phyloP scores from a whole-genome alignment of 2,329 filamentous ascomycete genomes.

The Neofusicoccum laricinum region DNA sequence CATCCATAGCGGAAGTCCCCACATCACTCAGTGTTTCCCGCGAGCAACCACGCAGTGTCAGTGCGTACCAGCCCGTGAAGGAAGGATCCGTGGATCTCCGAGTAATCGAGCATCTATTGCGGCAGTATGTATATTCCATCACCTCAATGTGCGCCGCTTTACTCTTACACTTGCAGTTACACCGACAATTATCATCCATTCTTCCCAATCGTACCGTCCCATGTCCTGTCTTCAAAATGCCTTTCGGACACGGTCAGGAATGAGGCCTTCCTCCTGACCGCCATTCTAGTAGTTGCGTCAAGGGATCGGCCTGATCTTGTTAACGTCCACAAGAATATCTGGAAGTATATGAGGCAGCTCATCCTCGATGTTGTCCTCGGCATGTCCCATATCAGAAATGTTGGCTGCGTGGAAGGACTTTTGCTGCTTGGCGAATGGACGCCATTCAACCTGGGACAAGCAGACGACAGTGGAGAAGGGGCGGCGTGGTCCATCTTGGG shows the following conservation, averaged over 20 bases:
- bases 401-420: conserved; percentile 18
- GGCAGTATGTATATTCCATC: not conserved
- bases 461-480: conserved; percentile 16
- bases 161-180: not conserved
- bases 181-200: conserved; percentile 17
- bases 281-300: conserved; percentile 16
- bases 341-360: conserved; percentile 14
- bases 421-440: conserved; percentile 18
- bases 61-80: not conserved
- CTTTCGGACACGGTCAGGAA: not conserved
- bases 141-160: not conserved
- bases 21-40: not conserved
- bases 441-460: conserved; percentile 4
- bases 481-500: conserved; percentile 17
- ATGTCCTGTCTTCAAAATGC: not conserved
- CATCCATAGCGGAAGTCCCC: not conserved
- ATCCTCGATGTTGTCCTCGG: conserved; percentile 15
- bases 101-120: not conserved
- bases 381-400: conserved; percentile 5
- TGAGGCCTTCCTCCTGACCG: conserved; percentile 17
- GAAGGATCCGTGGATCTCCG: not conserved
- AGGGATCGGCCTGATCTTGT: conserved; percentile 14
- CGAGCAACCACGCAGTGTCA: too few relatives aligned
- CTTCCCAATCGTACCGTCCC: conserved; percentile 9
- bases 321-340: conserved; percentile 1